Base-by-base conservation (phyloP, 2,329 filamentous ascomycete genomes). In the Neonectria hederae region DNA sequence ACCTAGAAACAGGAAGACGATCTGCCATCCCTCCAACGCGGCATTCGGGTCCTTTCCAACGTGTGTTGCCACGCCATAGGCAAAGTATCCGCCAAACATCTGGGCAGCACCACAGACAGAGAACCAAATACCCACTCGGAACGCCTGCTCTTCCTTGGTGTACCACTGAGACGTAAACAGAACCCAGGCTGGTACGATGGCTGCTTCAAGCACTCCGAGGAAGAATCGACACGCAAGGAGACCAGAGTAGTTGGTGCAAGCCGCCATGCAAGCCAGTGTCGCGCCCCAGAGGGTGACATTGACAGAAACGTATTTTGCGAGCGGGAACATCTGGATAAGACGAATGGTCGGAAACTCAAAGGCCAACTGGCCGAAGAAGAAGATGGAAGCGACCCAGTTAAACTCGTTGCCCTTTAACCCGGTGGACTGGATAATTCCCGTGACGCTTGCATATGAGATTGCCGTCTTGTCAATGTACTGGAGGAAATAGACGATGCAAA, bases 361-460 rank as follows among this genome's bases (percentile, higher is more conserved):
- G 0, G 76, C 74, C 5, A 80, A 67, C 24, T 79, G 76, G 1
- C 76, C 76, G 26, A 78, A 78, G 66, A 77, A 77, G 66, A 71
- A 72, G 14, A 69, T 67, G 24, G 69, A 69, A 5, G 67, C 67
- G 14, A 69, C 76, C 78, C 82, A 83, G 46, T 79, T 82, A 67
- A 82, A 83, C 54, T 80, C 74, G 38, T 78, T 81, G 4, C 78
- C 82, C 5, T 74, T 70, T 0, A 83, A 75, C 4, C 79, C 72
- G 0, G 75, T 72, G 1, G 78, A 76, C 30, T 70, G 45, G n/a
- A 63, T 59, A 2, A 72, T 70, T 0, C 71, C 72, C 0, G 67
- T 72, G 14, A 74, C 70, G 11, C 70, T 72, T 4, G 72, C 68
- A 35, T 73, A 74, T 0, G 69, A 72, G 2, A 74, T 64, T 10